Evolutionary conservation across 1,284 basidiomycete species (phyloP).

Genomic region (Cutaneotrichosporon mucoides): DNA sequence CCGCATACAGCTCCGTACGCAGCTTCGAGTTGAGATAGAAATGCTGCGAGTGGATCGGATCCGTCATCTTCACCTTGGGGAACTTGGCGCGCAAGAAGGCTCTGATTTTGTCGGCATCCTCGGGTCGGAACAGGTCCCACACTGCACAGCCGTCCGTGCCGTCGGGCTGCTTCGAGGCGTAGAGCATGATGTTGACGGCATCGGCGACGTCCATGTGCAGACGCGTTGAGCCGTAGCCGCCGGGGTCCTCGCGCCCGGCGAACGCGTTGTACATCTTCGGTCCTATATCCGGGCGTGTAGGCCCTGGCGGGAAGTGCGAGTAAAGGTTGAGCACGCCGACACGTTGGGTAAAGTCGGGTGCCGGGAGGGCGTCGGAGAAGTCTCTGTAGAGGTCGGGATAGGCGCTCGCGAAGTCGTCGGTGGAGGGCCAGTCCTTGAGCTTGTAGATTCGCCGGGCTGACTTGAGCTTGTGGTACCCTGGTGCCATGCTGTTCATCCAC

Average conservation of each 20-base stretch:
- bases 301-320: slow-evolving; percentile 68
- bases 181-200: slow-evolving; percentile 86
- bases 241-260: slow-evolving; percentile 24
- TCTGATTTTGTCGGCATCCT: slow-evolving; percentile 75
- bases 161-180: slow-evolving; percentile 60
- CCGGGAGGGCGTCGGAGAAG: slow-evolving; percentile 74
- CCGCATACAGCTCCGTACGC: slow-evolving; percentile 64
- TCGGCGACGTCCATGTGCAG: slow-evolving; percentile 97
- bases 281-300: slow-evolving; percentile 81
- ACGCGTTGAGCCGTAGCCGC: slow-evolving; percentile 56
- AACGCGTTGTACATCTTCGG: slow-evolving; percentile 57
- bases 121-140: slow-evolving; percentile 85
- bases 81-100: slow-evolving; percentile 59
- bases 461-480: slow-evolving; percentile 65
- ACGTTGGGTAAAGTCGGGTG: slow-evolving; percentile 79
- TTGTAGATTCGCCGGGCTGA: slow-evolving; percentile 31
- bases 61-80: slow-evolving; percentile 44
- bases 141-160: slow-evolving; percentile 73
- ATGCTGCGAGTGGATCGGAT: slow-evolving; percentile 87
- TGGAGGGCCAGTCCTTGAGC: slow-evolving; percentile 77
- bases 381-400: slow-evolving; percentile 87
- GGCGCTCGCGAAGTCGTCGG: slow-evolving; percentile 71
- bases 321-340: slow-evolving; percentile 85
- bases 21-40: slow-evolving; percentile 74
- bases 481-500: slow-evolving; percentile 32